phyloP scores from a whole-genome alignment of 306 rosid species.

The Echinosophora koreensis region DNA sequence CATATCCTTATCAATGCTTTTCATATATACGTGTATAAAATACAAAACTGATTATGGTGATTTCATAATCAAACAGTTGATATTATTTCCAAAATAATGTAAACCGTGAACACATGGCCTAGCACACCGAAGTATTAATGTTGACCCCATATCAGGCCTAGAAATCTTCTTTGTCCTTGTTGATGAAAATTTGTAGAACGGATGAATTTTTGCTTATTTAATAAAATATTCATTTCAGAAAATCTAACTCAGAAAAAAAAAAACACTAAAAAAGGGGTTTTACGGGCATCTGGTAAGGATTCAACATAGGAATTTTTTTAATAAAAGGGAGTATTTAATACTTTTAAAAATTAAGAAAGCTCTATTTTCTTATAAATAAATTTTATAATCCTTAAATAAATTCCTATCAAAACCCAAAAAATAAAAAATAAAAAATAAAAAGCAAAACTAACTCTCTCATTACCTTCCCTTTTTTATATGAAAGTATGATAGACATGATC shows the following conservation, averaged over 20 bases:
- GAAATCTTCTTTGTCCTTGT: slow-evolving; percentile 25
- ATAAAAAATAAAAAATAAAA: neutral
- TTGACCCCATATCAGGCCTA: slow-evolving; percentile 47
- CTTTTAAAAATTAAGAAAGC: neutral
- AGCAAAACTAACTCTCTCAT: neutral
- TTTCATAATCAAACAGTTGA: slow-evolving; percentile 50
- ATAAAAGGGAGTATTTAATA: too few species aligned
- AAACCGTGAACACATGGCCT: slow-evolving; percentile 43
- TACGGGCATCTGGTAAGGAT: too few species aligned
- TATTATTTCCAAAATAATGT: slow-evolving; percentile 46
- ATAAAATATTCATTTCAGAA: neutral
- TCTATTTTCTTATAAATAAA: too few species aligned
- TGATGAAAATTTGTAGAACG: neutral
- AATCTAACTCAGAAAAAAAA: neutral
- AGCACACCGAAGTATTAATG: slow-evolving; percentile 39
- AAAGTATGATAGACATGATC: slow-evolving; percentile 1
- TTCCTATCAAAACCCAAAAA: too few species aligned
- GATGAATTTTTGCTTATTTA: slow-evolving; percentile 6
- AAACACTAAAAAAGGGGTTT: too few species aligned
- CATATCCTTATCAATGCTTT: slow-evolving; percentile 44
- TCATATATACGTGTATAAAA: slow-evolving; percentile 43
- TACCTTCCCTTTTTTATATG: slow-evolving; percentile 22
- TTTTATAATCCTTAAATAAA: too few species aligned
- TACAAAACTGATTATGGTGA: slow-evolving; percentile 47
- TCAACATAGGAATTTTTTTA: too few species aligned